Base-by-base conservation (phyloP, 108 stramenopile genomes). In the Discostella pseudostelligera region DNA sequence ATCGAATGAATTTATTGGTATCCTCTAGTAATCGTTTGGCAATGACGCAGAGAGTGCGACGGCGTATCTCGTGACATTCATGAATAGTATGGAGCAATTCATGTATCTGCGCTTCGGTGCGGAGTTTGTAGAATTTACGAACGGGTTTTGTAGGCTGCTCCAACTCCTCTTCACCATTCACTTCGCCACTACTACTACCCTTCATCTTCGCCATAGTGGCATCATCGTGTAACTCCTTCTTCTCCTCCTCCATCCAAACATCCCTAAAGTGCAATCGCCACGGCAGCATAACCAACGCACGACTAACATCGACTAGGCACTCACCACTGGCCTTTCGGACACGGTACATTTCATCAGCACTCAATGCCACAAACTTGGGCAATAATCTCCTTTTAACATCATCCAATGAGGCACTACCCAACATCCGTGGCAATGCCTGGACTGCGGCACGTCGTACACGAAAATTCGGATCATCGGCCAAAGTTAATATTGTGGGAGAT, bases 401-500 rank as follows among this genome's bases (percentile, higher is more conserved):
- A 14, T 92, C 86, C 16, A 91, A 78, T n/a, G 87, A 78, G 1
- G 87, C 90, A 13, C 94, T 92, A 13, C 83, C 83, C 64, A 97
- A 79, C 35, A 97, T 81, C 0, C 92, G 80, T 21, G 97, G 95
- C 21, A 99, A 62, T 51, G 96, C 96, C 53, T 97, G 92, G 6
- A 96, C 96, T 0, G 88, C 92, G 19, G 92, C 74, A 53, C 97
- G 83, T 22, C 99, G 72, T 14, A 98, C 99, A 20, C 97, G 82
- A 68, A 99, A 97, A 47, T 89, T 89, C 13, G 88, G 88, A 82
- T 99, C 97, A 62, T 89, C 83, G 12, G 93, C 84, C 24, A 99
- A 77, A 17, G 85, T 74, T 10, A 96, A 66, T 28, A 99, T 78
- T 13, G 96, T 88, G 1, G 96, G 96, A 19, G 87, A 66, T 45